These are phyloP conservation scores for Aspergillus aculeatus DNA, from an alignment of 2,329 filamentous ascomycete genomes.

Conservation along the genomic window DNA sequence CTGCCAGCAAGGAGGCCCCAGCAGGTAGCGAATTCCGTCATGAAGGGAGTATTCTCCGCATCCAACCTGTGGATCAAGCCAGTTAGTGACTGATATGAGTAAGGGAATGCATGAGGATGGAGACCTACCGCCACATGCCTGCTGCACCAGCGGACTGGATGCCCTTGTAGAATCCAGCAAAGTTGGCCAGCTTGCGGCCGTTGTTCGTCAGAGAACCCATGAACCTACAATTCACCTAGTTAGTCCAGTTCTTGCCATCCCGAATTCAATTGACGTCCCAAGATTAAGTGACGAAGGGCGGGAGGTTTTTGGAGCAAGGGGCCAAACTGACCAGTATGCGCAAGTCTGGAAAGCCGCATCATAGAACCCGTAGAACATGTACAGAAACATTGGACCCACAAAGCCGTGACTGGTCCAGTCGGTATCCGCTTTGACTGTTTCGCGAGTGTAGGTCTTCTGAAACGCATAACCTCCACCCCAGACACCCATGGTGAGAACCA, in stretches of 20 bases:
- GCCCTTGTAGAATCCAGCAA: slow-evolving; percentile 85
- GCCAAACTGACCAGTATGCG: slow-evolving; percentile 71
- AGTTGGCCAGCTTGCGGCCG: slow-evolving; percentile 85
- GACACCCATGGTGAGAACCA: slow-evolving; percentile 70
- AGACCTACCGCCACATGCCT: slow-evolving; percentile 47
- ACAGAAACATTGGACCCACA: slow-evolving; percentile 79
- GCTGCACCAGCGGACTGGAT: slow-evolving; percentile 86
- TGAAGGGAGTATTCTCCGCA: slow-evolving; percentile 60
- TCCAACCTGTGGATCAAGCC: slow-evolving; percentile 57
- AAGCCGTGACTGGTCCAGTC: slow-evolving; percentile 71
- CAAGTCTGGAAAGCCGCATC: slow-evolving; percentile 88
- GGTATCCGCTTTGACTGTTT: slow-evolving; percentile 31
- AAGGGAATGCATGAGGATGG: neutral
- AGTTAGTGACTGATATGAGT: neutral
- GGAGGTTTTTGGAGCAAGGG: neutral
- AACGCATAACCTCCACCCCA: slow-evolving; percentile 84
- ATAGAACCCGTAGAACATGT: slow-evolving; percentile 86
- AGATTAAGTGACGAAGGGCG: neutral
- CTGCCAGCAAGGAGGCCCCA: slow-evolving; percentile 76
- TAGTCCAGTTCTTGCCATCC: neutral
- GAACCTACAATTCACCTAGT: slow-evolving; percentile 54
- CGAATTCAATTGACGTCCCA: neutral
- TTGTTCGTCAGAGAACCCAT: slow-evolving; percentile 95
- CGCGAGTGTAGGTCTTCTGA: slow-evolving; percentile 61
- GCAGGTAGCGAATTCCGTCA: slow-evolving; percentile 69